Conservation (phyloP, 139 green algal genomes). For the Spirogloea muscicola region DNA sequence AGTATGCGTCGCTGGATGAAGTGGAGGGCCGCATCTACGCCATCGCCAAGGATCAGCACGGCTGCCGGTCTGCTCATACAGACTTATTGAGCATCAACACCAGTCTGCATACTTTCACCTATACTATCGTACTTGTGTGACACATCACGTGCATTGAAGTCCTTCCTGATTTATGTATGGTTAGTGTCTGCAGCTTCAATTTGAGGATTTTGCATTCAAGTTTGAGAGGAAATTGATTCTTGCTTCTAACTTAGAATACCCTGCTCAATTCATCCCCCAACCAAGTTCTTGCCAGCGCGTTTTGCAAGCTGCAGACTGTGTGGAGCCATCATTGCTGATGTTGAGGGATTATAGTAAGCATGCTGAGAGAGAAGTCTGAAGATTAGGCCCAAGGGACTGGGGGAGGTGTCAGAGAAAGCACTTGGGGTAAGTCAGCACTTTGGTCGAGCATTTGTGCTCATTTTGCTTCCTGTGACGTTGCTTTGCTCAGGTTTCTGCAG, state of each 20-base stretch:
- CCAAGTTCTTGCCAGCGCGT: no score
- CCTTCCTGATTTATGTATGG: no score
- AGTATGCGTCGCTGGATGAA: conserved; percentile 68
- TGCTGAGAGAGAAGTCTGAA: no score
- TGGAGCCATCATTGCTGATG: no score
- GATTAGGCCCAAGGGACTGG: not conserved
- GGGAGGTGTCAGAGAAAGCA: not conserved
- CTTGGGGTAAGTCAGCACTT: not conserved
- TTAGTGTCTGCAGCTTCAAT: no score
- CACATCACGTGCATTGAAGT: not conserved
- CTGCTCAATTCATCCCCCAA: not conserved
- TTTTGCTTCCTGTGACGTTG: not conserved
- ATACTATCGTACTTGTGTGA: not conserved
- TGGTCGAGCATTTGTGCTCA: not conserved
- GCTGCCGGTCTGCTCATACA: conserved; percentile 63
- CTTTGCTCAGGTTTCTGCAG: conserved; percentile 90
- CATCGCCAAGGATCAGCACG: conserved; percentile 94
- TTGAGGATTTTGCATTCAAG: not conserved
- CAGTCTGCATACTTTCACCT: not conserved
- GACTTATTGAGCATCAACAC: no score
- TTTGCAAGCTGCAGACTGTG: no score
- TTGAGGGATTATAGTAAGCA: no score
- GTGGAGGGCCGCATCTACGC: conserved; percentile 78
- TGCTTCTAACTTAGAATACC: not conserved
- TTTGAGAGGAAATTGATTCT: not conserved